These are phyloP conservation scores for Penicillium cataractarum DNA, from an alignment of 495 filamentous ascomycete species.

Conservation along the genomic window DNA sequence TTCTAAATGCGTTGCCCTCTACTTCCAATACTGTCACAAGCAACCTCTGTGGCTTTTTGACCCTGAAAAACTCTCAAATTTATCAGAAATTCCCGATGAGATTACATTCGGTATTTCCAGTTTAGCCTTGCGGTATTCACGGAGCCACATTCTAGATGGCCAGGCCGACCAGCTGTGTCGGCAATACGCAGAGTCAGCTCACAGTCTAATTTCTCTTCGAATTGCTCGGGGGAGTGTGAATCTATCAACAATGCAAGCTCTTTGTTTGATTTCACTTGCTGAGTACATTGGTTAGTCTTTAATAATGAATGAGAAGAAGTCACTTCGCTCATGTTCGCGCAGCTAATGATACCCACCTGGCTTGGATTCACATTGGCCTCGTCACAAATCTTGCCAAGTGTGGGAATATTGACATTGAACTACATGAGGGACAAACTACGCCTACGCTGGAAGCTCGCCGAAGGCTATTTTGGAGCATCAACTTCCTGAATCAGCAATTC, in stretches of 20 bases:
- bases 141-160: constrained; percentile 17
- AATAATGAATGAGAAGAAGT: no score
- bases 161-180: constrained; percentile 34
- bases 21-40: constrained; percentile 48
- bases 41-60: constrained; percentile 51
- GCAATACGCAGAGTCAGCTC: constrained; percentile 41
- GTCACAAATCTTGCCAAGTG: constrained; percentile 38
- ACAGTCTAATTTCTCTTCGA: constrained; percentile 41
- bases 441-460: constrained; percentile 37
- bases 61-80: constrained; percentile 34
- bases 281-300: constrained; percentile 41
- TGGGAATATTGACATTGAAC: constrained; percentile 41
- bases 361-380: constrained; percentile 28
- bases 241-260: constrained; percentile 44
- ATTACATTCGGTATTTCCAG: constrained; percentile 43
- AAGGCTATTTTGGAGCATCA: constrained; percentile 48
- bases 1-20: constrained; percentile 35
- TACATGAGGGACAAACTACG: constrained; percentile 29
- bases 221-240: constrained; percentile 46
- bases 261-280: constrained; percentile 45
- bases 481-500: constrained; percentile 45
- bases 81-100: constrained; percentile 34
- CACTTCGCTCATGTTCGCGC: not conserved
- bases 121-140: constrained; percentile 40
- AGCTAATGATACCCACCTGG: constrained; percentile 32